Percentiles rank a stretch among this genome's conserved stretches.
Conservation (phyloP, 2,329 filamentous ascomycete species). For the Aspergillus brunneoviolaceus region DNA sequence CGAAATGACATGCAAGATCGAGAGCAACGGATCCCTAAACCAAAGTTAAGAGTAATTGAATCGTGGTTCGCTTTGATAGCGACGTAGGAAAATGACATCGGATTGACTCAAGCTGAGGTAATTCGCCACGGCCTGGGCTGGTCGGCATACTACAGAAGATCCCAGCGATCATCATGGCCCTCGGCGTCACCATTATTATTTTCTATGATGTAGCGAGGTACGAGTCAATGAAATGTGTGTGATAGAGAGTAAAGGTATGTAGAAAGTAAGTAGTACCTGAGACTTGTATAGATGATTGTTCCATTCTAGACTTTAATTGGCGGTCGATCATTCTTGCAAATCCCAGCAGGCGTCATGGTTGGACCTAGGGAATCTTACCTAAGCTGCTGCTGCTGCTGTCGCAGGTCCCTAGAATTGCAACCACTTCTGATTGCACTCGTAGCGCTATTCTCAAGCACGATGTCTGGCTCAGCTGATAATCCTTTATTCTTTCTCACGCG, state of each 20-base stretch:
- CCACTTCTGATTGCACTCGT: neutral
- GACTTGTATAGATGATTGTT: neutral
- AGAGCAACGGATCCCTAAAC: neutral
- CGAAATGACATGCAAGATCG: neutral
- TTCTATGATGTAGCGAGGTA: neutral
- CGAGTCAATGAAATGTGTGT: neutral
- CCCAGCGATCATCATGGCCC: neutral
- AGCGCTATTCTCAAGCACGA: neutral
- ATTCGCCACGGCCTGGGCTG: slow-evolving; percentile 6
- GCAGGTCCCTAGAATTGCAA: neutral
- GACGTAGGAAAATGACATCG: neutral
- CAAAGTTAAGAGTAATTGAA: neutral
- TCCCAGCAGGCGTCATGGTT: neutral
- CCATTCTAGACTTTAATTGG: neutral
- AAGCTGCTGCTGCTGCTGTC: neutral
- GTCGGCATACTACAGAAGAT: neutral
- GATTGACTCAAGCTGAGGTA: slow-evolving; percentile 1
- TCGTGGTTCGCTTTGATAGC: neutral
- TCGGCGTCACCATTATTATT: neutral
- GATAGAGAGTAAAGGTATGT: neutral
- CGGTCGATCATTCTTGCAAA: no score
- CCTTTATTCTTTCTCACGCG: neutral
- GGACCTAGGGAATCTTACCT: neutral
- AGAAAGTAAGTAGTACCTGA: no score
- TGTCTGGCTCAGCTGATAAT: neutral